A percentile compares a stretch with the other conserved stretches of the same genome.
phyloP scores from a whole-genome alignment of 768 basidiomycete species.

The Dioszegia aurantiaca region DNA sequence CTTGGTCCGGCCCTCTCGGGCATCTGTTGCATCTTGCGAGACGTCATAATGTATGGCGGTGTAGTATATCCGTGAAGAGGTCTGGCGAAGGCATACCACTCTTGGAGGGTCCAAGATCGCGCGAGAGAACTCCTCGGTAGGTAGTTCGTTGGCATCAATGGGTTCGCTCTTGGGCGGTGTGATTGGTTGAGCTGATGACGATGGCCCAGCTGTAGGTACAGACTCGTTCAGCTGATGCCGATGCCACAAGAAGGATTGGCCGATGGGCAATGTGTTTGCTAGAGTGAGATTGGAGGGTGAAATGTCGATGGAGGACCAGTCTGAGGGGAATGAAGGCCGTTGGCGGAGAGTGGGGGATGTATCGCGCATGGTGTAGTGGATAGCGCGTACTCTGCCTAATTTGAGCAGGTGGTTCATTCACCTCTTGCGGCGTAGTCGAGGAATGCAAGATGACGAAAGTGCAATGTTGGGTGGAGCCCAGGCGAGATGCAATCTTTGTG shows the following conservation, averaged over 20 bases:
- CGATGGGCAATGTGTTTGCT: constrained; percentile 48
- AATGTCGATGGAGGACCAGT: constrained; percentile 36
- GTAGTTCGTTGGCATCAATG: background rate
- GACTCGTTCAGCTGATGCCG: constrained; percentile 17
- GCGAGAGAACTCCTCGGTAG: constrained; percentile 48
- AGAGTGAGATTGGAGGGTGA: constrained; percentile 40
- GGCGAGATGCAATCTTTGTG: no score
- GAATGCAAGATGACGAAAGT: no score
- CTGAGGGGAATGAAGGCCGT: constrained; percentile 40
- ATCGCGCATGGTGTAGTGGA: background rate
- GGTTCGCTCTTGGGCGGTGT: no score
- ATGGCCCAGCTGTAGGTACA: no score
- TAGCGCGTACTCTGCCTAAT: background rate
- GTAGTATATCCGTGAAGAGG: constrained; percentile 35
- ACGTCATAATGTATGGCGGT: constrained; percentile 33
- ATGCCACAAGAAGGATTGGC: constrained; percentile 51
- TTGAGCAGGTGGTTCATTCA: background rate
- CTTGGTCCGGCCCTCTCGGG: constrained; percentile 14
- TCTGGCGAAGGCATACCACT: constrained; percentile 50
- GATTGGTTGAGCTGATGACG: no score
- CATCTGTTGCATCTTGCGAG: constrained; percentile 8
- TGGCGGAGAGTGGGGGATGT: constrained; percentile 1
- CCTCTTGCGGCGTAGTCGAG: no score
- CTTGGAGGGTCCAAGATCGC: constrained; percentile 44
- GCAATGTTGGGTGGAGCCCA: no score